Evolutionary conservation across 768 basidiomycete genomes (phyloP).

Genomic region (Boletus eberwhitei): DNA sequence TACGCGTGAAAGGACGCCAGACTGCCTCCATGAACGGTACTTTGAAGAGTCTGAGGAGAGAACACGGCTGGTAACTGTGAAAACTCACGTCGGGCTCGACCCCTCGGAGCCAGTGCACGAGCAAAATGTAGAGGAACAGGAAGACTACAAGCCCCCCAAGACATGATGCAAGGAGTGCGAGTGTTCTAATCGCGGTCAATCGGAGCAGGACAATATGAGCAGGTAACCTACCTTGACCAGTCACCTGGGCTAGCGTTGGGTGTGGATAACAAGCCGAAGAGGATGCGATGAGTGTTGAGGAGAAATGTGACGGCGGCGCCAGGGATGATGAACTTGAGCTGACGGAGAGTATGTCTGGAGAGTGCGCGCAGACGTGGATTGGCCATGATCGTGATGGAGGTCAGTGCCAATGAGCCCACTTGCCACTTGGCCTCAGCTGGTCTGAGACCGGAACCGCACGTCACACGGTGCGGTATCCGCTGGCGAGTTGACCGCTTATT

Average conservation of each 20-base stretch:
- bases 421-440: not conserved
- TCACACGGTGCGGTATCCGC: constrained; percentile 1
- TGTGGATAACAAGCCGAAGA: constrained; percentile 39
- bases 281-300: constrained; percentile 51
- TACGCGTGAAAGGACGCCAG: constrained; percentile 61
- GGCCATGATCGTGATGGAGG: constrained; percentile 15
- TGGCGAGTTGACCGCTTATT: not conserved
- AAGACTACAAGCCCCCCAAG: constrained; percentile 58
- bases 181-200: constrained; percentile 38
- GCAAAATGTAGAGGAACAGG: constrained; percentile 70
- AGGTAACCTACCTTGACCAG: constrained; percentile 49
- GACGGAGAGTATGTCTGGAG: constrained; percentile 54
- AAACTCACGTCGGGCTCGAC: constrained; percentile 64
- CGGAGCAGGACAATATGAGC: not conserved
- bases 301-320: constrained; percentile 62
- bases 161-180: constrained; percentile 50
- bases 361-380: constrained; percentile 17
- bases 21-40: constrained; percentile 75
- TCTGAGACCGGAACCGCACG: constrained; percentile 12
- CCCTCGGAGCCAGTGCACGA: constrained; percentile 64
- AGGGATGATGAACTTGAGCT: constrained; percentile 76
- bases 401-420: not conserved
- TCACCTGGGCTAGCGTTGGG: constrained; percentile 35
- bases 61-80: not conserved
- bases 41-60: constrained; percentile 26